phyloP scores from a whole-genome alignment of 257 asterid species.

The Scutellaria minor region DNA sequence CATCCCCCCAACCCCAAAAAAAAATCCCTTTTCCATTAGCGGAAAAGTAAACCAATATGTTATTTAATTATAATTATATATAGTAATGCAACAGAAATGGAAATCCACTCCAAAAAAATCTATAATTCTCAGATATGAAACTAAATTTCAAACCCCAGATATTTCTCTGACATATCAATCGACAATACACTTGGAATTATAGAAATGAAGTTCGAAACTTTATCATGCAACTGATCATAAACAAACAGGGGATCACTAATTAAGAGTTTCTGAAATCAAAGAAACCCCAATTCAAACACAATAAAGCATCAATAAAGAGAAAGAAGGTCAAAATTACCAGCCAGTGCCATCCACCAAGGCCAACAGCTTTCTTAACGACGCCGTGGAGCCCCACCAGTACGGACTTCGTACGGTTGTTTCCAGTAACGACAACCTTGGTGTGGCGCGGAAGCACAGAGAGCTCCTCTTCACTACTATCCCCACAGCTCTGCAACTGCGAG shows the following conservation, averaged over 20 bases:
- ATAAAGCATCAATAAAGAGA: neutral
- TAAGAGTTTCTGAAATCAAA: too few relatives aligned
- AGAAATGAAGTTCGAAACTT: neutral
- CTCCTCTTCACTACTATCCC: conserved; percentile 92
- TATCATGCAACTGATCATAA: neutral
- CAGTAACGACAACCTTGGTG: conserved; percentile 94
- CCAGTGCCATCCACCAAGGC: conserved; percentile 99
- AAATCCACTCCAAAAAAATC: neutral
- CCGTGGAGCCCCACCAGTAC: conserved; percentile 92
- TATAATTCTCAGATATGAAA: neutral
- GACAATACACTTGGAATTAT: neutral
- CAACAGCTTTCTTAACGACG: conserved; percentile 93
- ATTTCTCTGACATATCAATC: neutral
- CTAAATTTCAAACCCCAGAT: neutral
- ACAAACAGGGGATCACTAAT: neutral
- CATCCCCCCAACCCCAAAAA: neutral
- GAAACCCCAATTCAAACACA: too few relatives aligned
- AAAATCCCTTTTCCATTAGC: conserved; percentile 1
- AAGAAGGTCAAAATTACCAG: conserved; percentile 51
- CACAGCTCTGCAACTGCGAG: conserved; percentile 68
- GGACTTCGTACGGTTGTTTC: conserved; percentile 89
- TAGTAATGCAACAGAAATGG: too few relatives aligned
- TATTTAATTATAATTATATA: too few relatives aligned
- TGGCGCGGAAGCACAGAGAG: conserved; percentile 84
- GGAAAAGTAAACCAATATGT: neutral